These are phyloP conservation scores for Lavandula angustifolia DNA, from an alignment of 257 asterid genomes.

Conservation along the genomic window DNA sequence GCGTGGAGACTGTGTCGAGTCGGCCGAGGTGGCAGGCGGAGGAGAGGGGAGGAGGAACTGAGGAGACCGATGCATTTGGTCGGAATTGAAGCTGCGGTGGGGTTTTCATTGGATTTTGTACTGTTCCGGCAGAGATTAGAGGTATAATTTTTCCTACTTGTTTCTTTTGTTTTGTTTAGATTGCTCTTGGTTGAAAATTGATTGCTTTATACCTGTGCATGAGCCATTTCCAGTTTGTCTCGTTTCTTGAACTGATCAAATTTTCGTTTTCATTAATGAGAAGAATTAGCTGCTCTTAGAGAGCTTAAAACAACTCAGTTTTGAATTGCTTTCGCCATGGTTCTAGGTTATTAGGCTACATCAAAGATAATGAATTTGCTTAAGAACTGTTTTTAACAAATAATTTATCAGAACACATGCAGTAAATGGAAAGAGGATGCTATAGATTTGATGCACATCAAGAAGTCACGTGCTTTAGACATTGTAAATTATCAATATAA, in stretches of 20 bases:
- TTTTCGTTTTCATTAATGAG: no score
- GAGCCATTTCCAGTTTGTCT: background rate
- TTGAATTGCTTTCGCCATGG: conserved; percentile 5
- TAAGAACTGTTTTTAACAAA: background rate
- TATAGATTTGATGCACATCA: background rate
- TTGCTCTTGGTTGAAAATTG: conserved; percentile 20
- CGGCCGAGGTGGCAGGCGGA: conserved; percentile 66
- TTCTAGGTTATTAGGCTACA: conserved; percentile 2
- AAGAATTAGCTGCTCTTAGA: background rate
- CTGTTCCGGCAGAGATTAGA: conserved; percentile 30
- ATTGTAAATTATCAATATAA: background rate
- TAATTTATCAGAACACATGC: background rate
- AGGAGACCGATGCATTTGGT: conserved; percentile 44
- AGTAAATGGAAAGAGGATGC: conserved; percentile 3
- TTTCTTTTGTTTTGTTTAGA: background rate
- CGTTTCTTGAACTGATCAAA: background rate
- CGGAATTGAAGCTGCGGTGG: conserved; percentile 35
- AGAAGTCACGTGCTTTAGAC: background rate
- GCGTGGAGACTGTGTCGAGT: conserved; percentile 74
- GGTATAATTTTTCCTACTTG: conserved; percentile 31
- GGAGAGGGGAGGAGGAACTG: conserved; percentile 54
- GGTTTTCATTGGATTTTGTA: conserved; percentile 16
- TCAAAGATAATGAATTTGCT: conserved; percentile 5
- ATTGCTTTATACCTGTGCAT: background rate
- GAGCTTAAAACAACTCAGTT: conserved; percentile 3